Evolutionary conservation across 441 rosid genomes (phyloP).

Genomic region (Erodium chrysanthum): DNA sequence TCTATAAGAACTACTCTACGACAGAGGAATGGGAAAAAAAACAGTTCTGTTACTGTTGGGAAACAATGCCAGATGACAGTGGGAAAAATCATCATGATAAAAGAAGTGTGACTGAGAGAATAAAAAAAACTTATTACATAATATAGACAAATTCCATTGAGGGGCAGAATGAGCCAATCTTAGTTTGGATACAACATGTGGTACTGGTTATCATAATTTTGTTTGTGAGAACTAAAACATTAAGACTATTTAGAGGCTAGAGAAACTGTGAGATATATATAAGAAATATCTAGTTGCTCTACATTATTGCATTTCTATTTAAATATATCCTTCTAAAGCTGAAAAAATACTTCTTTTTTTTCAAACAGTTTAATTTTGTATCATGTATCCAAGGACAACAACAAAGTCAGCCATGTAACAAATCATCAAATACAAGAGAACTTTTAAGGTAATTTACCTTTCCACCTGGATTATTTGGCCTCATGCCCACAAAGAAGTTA

Average conservation of each 20-base stretch:
- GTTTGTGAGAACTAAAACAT: background rate
- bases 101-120: background rate
- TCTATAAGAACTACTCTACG: conserved; percentile 10
- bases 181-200: background rate
- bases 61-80: conserved; percentile 1
- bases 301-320: no score
- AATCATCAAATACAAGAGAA: conserved; percentile 3
- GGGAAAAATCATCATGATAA: background rate
- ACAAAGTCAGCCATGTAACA: background rate
- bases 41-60: background rate
- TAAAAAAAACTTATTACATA: background rate
- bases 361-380: background rate
- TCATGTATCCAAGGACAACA: background rate
- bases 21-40: background rate
- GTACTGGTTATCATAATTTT: background rate
- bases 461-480: conserved; percentile 25
- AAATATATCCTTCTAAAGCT: background rate
- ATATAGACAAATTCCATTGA: background rate
- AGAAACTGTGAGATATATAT: background rate
- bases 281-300: no score
- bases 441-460: conserved; percentile 26
- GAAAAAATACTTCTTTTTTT: background rate
- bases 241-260: background rate
- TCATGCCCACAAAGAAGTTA: conserved; percentile 35
- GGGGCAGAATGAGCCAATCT: background rate